A percentile compares a stretch with the other conserved stretches of the same genome.
These are phyloP conservation scores for Gossypium aridum DNA, from an alignment of 441 rosid genomes.

Conservation along the genomic window DNA sequence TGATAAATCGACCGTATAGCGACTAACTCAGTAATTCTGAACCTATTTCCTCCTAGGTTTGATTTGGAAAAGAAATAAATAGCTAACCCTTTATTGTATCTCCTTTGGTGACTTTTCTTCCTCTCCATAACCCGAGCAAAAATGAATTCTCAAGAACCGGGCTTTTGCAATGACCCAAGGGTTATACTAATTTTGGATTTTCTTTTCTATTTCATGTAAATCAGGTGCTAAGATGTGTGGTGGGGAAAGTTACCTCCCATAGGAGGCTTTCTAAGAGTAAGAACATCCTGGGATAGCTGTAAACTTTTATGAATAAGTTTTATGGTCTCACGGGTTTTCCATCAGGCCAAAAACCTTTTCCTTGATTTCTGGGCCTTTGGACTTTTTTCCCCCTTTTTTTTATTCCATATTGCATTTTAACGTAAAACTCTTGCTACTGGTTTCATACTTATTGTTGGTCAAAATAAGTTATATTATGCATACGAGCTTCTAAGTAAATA, in stretches of 20 bases:
- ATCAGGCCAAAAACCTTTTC: neutral
- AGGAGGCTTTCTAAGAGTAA: neutral
- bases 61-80: neutral
- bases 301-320: neutral
- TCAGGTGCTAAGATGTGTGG: conserved; percentile 3
- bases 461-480: neutral
- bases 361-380: neutral
- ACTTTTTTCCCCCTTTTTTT: neutral
- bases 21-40: neutral
- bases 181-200: conserved; percentile 1
- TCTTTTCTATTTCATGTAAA: conserved; percentile 3
- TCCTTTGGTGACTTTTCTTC: neutral
- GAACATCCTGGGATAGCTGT: conserved; percentile 2
- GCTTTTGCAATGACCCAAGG: neutral
- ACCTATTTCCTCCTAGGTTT: neutral
- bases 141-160: conserved; percentile 1
- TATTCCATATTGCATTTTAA: neutral
- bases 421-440: neutral
- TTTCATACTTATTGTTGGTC: neutral
- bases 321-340: neutral
- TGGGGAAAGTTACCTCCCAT: neutral
- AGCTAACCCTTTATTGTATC: neutral
- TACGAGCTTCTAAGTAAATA: neutral
- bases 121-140: neutral
- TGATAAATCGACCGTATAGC: neutral